Base-by-base conservation (phyloP, 495 filamentous ascomycete genomes). In the Acidomyces sp. region DNA sequence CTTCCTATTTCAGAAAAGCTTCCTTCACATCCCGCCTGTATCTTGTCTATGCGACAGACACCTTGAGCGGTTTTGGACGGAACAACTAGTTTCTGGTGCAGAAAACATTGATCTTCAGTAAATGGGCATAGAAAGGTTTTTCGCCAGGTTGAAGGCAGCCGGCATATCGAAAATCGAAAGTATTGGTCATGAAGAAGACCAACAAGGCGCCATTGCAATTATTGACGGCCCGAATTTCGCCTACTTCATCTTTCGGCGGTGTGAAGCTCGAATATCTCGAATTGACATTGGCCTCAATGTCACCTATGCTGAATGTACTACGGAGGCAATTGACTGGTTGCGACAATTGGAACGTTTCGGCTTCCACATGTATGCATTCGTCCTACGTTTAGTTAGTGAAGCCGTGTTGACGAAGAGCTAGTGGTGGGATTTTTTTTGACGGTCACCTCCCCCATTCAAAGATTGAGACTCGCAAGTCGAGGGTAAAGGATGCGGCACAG, bases 151-250 rank as follows among this genome's bases (percentile, higher is more conserved):
- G 12, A 34, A 34, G 16, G 31, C 13, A 9, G 31, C 31, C 6
- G 15, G 15, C 16, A 9, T 34, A 7, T 12, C 9, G 6, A 34
- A 12, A 9, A 7, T 6, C 6, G 20, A 34, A 18, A 18, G 20
- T 6, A 12, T 34, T 7, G 31, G 31, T 16, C 31, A 16, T 6
- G 6, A 12, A 18, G 31, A 18, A 9, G 12, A 16, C 7, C 7
- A 18, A 9, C 31, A 6, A 16, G 12, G 20, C 16, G 13, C 31
- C 7, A 34, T 12, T 10, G 44, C 44, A 3, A 36, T 47, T 32
- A 41, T 47, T 15, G 44, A 47, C 31, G 44, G 37, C 6, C 44
- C 44, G 9, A 15, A 20, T 11, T 32, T 47, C 16, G 44, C 44
- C 3, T 31, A 47, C 32, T 16, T 20, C 17, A 20, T 47, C 10